phyloP scores from a whole-genome alignment of 1,284 basidiomycete species.

The Cystobasidium sp. region DNA sequence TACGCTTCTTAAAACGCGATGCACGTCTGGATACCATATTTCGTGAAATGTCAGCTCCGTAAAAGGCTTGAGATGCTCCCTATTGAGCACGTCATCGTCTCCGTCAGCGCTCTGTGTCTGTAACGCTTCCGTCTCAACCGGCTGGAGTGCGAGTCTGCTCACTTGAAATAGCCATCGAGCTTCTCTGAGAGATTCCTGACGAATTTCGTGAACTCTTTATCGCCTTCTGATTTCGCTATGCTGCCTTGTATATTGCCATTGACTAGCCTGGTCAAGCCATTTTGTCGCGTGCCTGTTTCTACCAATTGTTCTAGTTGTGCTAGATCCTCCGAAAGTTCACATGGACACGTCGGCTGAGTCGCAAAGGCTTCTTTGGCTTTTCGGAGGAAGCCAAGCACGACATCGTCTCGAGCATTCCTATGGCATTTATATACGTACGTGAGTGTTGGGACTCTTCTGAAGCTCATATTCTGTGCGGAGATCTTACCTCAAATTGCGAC shows the following conservation, averaged over 20 bases:
- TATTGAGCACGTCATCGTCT: neutral
- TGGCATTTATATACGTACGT: neutral
- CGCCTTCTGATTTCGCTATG: constrained; percentile 31
- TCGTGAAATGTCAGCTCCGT: constrained; percentile 39
- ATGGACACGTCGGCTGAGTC: neutral
- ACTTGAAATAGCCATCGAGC: constrained; percentile 18
- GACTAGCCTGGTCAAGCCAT: constrained; percentile 24
- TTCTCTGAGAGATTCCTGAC: constrained; percentile 11
- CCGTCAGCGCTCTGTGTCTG: neutral
- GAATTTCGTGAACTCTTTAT: constrained; percentile 31
- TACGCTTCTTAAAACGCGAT: constrained; percentile 28
- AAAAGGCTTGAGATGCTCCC: constrained; percentile 16
- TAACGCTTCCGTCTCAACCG: neutral
- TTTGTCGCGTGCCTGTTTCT: constrained; percentile 20
- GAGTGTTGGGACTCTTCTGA: neutral
- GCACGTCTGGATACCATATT: constrained; percentile 36
- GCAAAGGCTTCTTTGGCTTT: neutral
- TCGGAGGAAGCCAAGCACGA: constrained; percentile 14
- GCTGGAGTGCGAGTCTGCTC: neutral
- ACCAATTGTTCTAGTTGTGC: constrained; percentile 22
- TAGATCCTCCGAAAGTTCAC: neutral
- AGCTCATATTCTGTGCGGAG: neutral
- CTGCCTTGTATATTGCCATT: constrained; percentile 41
- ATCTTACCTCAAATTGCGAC: constrained; percentile 20
- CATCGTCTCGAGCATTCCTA: constrained; percentile 27